Evolutionary conservation across 352 stramenopile genomes (phyloP).

Genomic region (Phytophthora cryptogea): DNA sequence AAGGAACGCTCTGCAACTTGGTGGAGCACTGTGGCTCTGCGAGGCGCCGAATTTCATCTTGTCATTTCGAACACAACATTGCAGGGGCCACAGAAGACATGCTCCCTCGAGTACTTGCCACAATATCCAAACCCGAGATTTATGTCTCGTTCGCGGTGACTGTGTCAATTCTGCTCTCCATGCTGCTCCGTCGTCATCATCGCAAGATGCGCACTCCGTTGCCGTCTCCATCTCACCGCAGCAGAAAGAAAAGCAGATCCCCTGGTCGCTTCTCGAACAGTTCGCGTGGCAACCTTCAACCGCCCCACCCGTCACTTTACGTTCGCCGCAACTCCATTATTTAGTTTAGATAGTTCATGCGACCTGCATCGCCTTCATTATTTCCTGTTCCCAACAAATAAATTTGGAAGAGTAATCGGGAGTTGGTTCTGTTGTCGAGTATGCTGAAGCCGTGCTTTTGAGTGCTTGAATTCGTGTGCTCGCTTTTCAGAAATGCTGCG

Average conservation of each 20-base stretch:
- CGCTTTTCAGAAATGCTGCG: not conserved
- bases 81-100: slow-evolving; percentile 72
- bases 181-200: slow-evolving; percentile 54
- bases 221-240: slow-evolving; percentile 33
- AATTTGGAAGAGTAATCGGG: slow-evolving; percentile 23
- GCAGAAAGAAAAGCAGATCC: slow-evolving; percentile 34
- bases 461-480: slow-evolving; percentile 21
- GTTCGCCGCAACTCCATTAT: slow-evolving; percentile 54
- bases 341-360: slow-evolving; percentile 36
- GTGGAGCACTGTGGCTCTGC: slow-evolving; percentile 78
- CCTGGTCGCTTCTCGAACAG: slow-evolving; percentile 20
- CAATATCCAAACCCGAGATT: slow-evolving; percentile 57
- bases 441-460: slow-evolving; percentile 14
- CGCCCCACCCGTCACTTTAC: slow-evolving; percentile 29
- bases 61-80: slow-evolving; percentile 80
- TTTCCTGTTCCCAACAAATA: slow-evolving; percentile 36
- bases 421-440: slow-evolving; percentile 14
- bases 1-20: slow-evolving; percentile 86
- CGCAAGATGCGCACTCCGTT: slow-evolving; percentile 33
- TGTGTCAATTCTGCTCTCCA: slow-evolving; percentile 63
- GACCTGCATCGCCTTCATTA: slow-evolving; percentile 1
- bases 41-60: slow-evolving; percentile 62
- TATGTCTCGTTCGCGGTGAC: slow-evolving; percentile 57
- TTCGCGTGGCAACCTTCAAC: slow-evolving; percentile 21
- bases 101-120: slow-evolving; percentile 38